Evolutionary conservation across 2,329 filamentous ascomycete genomes (phyloP).

Genomic region (Colletotrichum sp.): DNA sequence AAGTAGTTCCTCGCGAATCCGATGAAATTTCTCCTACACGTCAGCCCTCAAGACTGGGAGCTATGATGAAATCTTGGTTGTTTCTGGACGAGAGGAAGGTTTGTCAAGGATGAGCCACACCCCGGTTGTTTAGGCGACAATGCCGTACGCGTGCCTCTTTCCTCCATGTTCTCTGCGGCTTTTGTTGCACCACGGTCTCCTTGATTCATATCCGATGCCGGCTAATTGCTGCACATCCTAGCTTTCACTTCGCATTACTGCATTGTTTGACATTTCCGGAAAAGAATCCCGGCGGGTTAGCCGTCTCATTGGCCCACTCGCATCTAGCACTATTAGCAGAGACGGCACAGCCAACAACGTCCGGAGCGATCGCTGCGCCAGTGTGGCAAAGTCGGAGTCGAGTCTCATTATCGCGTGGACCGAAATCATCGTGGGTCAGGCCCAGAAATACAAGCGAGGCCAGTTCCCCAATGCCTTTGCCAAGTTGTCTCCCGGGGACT

Average conservation of each 20-base stretch:
- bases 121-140: background rate
- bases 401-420: background rate
- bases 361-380: background rate
- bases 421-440: background rate
- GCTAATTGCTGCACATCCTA: background rate
- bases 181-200: background rate
- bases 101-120: background rate
- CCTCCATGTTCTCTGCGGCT: background rate
- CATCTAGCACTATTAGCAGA: background rate
- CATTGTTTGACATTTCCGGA: background rate
- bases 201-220: background rate
- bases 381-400: background rate
- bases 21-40: background rate
- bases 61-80: background rate
- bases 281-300: background rate
- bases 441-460: background rate
- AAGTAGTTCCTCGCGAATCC: background rate
- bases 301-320: background rate
- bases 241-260: background rate
- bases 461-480: background rate
- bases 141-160: background rate
- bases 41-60: background rate
- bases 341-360: background rate
- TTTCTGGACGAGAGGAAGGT: background rate
- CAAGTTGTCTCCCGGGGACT: background rate